These are phyloP conservation scores for Camellia japonica DNA, from an alignment of 148 eudicot genomes.

Conservation along the genomic window DNA sequence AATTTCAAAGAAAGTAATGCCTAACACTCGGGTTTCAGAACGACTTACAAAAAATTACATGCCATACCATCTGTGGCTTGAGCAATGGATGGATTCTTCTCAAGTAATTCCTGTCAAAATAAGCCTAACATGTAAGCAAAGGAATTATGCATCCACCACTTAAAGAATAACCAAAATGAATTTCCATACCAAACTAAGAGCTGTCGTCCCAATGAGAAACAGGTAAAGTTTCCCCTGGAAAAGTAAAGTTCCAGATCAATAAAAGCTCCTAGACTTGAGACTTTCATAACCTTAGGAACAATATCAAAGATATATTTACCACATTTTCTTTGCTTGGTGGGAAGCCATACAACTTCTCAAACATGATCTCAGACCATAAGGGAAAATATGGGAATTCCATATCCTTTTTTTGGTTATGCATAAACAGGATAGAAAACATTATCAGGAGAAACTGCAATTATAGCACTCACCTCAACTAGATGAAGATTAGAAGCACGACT, in stretches of 20 bases:
- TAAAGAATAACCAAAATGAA: background rate
- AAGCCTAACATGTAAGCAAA: background rate
- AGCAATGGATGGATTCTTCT: too few relatives aligned
- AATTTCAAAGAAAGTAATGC: too few relatives aligned
- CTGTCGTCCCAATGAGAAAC: conserved; percentile 88
- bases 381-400: background rate
- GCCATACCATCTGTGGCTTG: too few relatives aligned
- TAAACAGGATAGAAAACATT: too few relatives aligned
- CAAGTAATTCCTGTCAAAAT: too few relatives aligned
- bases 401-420: too few relatives aligned
- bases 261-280: background rate
- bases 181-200: conserved; percentile 79
- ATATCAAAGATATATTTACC: too few relatives aligned
- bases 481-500: conserved; percentile 37
- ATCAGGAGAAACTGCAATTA: background rate
- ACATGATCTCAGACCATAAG: background rate
- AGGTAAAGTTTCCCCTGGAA: conserved; percentile 79
- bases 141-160: background rate
- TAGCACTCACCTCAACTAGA: conserved; percentile 30
- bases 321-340: too few relatives aligned
- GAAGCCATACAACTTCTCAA: background rate
- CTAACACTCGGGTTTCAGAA: too few relatives aligned
- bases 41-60: too few relatives aligned
- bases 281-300: background rate
- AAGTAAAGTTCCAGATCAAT: background rate